Conservation (phyloP, 2,329 filamentous ascomycete genomes). For the Sarocladium strictum region DNA sequence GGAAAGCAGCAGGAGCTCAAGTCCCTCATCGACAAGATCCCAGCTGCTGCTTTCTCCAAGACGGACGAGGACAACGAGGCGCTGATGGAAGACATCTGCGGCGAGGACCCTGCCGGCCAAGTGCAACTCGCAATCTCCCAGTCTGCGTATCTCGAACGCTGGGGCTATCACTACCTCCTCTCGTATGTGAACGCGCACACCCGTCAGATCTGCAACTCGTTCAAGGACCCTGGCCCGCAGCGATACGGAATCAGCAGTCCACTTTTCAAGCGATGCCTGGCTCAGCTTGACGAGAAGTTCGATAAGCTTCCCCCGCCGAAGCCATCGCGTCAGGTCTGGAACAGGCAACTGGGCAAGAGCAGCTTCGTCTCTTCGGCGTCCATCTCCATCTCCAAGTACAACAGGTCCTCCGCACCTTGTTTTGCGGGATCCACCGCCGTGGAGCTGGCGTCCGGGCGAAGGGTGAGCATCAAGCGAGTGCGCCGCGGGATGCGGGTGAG, state of each 20-base stretch:
- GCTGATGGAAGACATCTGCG: conserved; percentile 43
- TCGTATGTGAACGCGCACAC: conserved; percentile 50
- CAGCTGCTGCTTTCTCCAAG: conserved; percentile 29
- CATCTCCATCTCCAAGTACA: conserved; percentile 38
- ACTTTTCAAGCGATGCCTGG: conserved; percentile 45
- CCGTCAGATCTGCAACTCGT: conserved; percentile 53
- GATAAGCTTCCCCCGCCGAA: conserved; percentile 38
- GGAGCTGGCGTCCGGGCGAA: conserved; percentile 33
- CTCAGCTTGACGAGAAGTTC: conserved; percentile 43
- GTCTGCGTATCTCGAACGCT: conserved; percentile 35
- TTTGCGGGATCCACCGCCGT: conserved; percentile 47
- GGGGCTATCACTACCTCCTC: conserved; percentile 54
- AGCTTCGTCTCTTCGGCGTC: conserved; percentile 16
- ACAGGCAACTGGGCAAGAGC: neutral
- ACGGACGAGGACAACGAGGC: conserved; percentile 36
- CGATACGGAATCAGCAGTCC: conserved; percentile 45
- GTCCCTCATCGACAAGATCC: conserved; percentile 26
- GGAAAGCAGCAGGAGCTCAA: conserved; percentile 19
- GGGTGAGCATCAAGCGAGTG: conserved; percentile 36
- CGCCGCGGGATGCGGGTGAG: conserved; percentile 39
- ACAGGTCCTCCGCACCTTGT: conserved; percentile 36
- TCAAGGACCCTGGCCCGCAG: conserved; percentile 54
- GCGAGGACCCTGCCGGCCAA: conserved; percentile 39
- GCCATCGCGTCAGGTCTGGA: conserved; percentile 19
- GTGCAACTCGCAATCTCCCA: conserved; percentile 40